Evolutionary conservation across 2,329 filamentous ascomycete genomes (phyloP).

Genomic region (Eurotiales sp.): DNA sequence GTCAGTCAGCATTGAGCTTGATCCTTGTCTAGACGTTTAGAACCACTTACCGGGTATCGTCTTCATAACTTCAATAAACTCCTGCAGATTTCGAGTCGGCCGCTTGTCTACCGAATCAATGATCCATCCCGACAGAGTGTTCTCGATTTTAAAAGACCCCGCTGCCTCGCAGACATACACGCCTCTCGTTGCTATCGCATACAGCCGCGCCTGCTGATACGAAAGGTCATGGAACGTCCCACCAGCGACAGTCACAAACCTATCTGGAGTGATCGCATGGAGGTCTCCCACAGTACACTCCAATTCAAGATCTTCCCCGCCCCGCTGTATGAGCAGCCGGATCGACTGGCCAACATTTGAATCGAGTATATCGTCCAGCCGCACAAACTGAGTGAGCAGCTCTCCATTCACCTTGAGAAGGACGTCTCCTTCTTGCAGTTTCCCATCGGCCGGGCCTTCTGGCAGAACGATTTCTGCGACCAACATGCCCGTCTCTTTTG

Average conservation of each 20-base stretch:
- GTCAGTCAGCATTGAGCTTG: constrained; percentile 8
- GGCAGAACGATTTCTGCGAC: constrained; percentile 94
- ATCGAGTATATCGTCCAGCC: constrained; percentile 86
- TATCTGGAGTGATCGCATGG: constrained; percentile 90
- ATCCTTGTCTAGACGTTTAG: neutral
- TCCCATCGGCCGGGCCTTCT: constrained; percentile 78
- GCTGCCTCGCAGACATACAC: constrained; percentile 94
- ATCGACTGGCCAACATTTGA: constrained; percentile 77
- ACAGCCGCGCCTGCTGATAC: constrained; percentile 94
- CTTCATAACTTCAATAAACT: constrained; percentile 89
- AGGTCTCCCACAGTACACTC: constrained; percentile 83
- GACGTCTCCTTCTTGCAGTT: constrained; percentile 92
- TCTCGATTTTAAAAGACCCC: constrained; percentile 92
- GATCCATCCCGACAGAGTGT: constrained; percentile 86
- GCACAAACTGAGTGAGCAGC: constrained; percentile 87
- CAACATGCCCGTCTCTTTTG: constrained; percentile 93
- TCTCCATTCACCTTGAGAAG: constrained; percentile 90
- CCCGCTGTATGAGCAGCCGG: constrained; percentile 78
- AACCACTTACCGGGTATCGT: constrained; percentile 65
- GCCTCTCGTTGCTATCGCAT: constrained; percentile 85
- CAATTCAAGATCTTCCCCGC: constrained; percentile 80
- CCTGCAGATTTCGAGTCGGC: constrained; percentile 78
- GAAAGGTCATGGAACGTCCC: constrained; percentile 94
- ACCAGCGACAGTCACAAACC: constrained; percentile 90
- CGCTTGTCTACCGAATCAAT: constrained; percentile 90